These are phyloP conservation scores for Botrytis tulipae DNA, from an alignment of 2,329 filamentous ascomycete genomes.

Conservation along the genomic window DNA sequence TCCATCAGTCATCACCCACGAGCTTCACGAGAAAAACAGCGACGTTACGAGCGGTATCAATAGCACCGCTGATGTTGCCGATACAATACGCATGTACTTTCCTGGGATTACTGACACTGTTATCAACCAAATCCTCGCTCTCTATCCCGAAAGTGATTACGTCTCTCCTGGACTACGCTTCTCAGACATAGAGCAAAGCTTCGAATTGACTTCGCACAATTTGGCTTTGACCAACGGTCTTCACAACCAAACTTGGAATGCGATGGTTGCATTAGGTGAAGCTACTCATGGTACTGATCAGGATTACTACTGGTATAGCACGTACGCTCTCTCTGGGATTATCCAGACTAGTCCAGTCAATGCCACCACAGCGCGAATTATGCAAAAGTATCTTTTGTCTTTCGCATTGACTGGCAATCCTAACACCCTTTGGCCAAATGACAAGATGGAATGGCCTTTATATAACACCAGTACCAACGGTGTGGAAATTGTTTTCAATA, in stretches of 20 bases:
- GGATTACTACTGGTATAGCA: neutral
- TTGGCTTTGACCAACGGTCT: neutral
- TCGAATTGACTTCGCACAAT: neutral
- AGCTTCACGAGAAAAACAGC: neutral
- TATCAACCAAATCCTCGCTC: neutral
- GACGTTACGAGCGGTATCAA: neutral
- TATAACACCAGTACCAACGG: neutral
- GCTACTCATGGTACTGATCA: neutral
- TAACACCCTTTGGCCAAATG: neutral
- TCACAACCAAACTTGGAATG: neutral
- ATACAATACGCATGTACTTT: neutral
- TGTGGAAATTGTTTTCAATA: neutral
- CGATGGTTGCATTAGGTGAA: neutral
- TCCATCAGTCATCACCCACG: neutral
- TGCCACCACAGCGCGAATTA: neutral
- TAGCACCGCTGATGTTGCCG: neutral
- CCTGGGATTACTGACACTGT: neutral
- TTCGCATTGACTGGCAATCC: neutral
- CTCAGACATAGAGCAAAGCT: neutral
- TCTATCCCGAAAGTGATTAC: neutral
- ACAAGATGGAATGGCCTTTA: neutral
- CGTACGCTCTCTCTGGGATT: neutral
- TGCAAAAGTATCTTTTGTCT: neutral
- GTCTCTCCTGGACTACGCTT: neutral
- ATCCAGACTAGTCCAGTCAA: neutral